Base-by-base conservation (phyloP, 495 filamentous ascomycete genomes). In the Rhypophila decipiens region DNA sequence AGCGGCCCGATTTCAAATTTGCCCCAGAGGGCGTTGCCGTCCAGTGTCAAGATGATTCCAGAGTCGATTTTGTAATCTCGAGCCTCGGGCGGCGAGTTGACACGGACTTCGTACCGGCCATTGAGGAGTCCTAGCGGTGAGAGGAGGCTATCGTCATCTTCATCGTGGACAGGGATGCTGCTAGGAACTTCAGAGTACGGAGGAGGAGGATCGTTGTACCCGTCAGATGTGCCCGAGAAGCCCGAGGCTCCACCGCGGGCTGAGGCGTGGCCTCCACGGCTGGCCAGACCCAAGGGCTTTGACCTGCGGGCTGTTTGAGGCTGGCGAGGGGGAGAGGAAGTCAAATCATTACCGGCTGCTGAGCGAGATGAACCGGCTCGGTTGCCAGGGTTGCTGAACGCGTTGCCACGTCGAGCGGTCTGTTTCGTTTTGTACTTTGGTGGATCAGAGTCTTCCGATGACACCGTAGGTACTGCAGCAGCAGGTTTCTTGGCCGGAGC, bases 51-150 rank as follows among this genome's bases (percentile, higher is more conserved):
- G 23, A 64, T 52, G 1, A 70, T 48, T 13, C 15, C 12, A 19
- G 56, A 47, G 29, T 56, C 40, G 0, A 17, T 19, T 0, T 12
- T 45, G 20, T 42, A 21, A 10, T 53, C 45, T 34, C 49, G 53
- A 34, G 24, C 1, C 19, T 40, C 39, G 4, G 27, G 34, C 0
- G 62, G 42, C 2, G 43, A 45, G 1, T 29, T 50, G 34, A 56
- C 65, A 37, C 23, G 41, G 20, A 77, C 49, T 15, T 54, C 44
- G 59, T 77, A 77, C 13, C 63, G 59, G 19, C 74, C 72, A 52
- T 71, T 74, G 4, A 77, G 56, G 12, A 73, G 60, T n/a, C 71
- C 70, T 0, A 72, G 51, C 5, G 55, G 53, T 2, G 42, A 33
- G 5, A 56, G 48, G 8, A 29, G 17, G 8, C 36, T 10, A 0